phyloP scores from a whole-genome alignment of 2,329 filamentous ascomycete species.

The Xylariaceae sp. region DNA sequence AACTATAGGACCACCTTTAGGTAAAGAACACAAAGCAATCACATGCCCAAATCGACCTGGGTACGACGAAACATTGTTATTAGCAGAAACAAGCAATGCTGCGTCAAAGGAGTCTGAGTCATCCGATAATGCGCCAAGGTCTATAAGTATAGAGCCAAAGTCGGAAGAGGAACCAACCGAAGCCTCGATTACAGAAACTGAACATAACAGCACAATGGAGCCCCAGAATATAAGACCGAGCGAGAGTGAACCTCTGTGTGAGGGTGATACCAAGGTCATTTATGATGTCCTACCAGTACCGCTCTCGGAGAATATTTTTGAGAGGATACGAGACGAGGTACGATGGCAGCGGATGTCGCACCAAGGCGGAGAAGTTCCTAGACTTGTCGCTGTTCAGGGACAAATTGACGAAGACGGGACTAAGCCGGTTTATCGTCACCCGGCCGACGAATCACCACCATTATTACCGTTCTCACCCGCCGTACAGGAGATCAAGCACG shows the following conservation, averaged over 20 bases:
- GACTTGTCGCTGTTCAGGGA: conserved; percentile 89
- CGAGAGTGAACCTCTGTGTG: conserved; percentile 63
- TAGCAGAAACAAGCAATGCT: conserved; percentile 16
- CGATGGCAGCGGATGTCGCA: conserved; percentile 92
- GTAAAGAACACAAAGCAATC: conserved; percentile 17
- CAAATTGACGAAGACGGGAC: conserved; percentile 67
- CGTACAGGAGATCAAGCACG: conserved; percentile 67
- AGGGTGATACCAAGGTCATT: conserved; percentile 79
- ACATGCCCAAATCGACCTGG: conserved; percentile 21
- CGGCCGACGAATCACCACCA: conserved; percentile 82
- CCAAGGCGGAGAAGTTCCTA: conserved; percentile 86
- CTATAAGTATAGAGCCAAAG: conserved; percentile 13
- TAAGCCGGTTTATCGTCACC: conserved; percentile 92
- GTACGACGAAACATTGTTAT: conserved; percentile 16
- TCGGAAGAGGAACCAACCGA: conserved; percentile 27
- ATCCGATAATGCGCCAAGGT: conserved; percentile 1
- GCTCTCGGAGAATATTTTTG: conserved; percentile 65
- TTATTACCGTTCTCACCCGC: conserved; percentile 74
- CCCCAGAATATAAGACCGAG: conserved; percentile 6
- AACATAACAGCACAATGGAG: conserved; percentile 19
- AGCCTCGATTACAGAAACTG: conserved; percentile 3
- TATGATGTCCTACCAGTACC: conserved; percentile 66
- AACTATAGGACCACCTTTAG: background rate
- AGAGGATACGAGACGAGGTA: conserved; percentile 72
- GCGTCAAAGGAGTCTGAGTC: conserved; percentile 13